These are phyloP conservation scores for Metschnikowia anglica DNA, from an alignment of 805 yeast species.

Conservation along the genomic window DNA sequence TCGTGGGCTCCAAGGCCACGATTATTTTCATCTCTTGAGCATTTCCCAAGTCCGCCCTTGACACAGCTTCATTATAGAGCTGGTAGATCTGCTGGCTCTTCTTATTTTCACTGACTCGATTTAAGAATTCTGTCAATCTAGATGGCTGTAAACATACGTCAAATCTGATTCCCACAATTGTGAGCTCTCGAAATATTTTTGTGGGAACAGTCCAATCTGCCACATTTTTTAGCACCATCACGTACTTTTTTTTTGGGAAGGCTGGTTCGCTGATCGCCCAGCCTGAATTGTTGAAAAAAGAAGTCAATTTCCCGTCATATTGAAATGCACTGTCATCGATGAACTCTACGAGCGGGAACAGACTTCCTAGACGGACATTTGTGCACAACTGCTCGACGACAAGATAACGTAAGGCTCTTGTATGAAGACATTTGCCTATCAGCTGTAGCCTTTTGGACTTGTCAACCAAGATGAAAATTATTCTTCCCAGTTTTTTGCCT, in stretches of 20 bases:
- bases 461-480: conserved; percentile 51
- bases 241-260: conserved; percentile 25
- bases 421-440: conserved; percentile 54
- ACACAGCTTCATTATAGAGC: conserved; percentile 41
- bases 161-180: conserved; percentile 56
- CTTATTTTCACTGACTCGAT: conserved; percentile 20
- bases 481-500: conserved; percentile 35
- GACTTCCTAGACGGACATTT: conserved; percentile 41
- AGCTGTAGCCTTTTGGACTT: conserved; percentile 53
- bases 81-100: conserved; percentile 23
- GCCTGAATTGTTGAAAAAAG: conserved; percentile 40
- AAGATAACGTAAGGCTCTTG: conserved; percentile 51
- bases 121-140: conserved; percentile 43
- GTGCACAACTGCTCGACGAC: conserved; percentile 43
- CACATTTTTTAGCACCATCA: conserved; percentile 44
- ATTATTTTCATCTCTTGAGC: conserved; percentile 44
- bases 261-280: conserved; percentile 33
- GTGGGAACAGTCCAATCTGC: conserved; percentile 53
- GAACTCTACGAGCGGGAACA: conserved; percentile 47
- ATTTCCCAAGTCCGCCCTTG: conserved; percentile 27
- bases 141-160: conserved; percentile 49
- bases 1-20: conserved; percentile 53
- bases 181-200: conserved; percentile 52
- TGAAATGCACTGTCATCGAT: conserved; percentile 26
- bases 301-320: conserved; percentile 24